Percentiles rank a stretch among this genome's conserved stretches.
Conservation (phyloP, 495 filamentous ascomycete species). For the Aspergillus saccharolyticus region DNA sequence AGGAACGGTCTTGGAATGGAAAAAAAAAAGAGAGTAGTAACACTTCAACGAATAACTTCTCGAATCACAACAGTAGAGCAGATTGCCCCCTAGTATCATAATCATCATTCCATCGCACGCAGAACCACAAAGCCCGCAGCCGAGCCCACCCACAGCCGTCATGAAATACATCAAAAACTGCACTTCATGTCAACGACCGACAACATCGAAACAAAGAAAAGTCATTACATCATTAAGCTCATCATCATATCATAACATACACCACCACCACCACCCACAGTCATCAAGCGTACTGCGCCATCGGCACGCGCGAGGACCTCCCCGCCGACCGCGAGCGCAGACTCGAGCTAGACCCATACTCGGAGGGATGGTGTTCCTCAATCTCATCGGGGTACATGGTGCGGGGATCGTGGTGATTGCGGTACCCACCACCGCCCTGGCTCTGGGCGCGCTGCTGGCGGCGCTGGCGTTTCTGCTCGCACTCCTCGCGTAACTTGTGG, state of each 20-base stretch:
- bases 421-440: neutral
- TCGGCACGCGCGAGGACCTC: constrained; percentile 4
- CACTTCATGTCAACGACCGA: too few relatives aligned
- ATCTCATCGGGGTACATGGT: constrained; percentile 21
- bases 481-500: constrained; percentile 48
- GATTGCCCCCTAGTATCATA: too few relatives aligned
- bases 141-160: too few relatives aligned
- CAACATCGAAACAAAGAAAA: too few relatives aligned
- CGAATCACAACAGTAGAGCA: neutral
- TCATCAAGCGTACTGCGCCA: constrained; percentile 2
- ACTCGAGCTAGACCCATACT: constrained; percentile 4
- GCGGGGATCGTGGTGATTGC: neutral
- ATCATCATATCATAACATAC: too few relatives aligned
- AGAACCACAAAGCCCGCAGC: too few relatives aligned
- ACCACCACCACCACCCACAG: too few relatives aligned
- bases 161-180: too few relatives aligned
- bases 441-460: constrained; percentile 12
- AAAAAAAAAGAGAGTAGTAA: too few relatives aligned
- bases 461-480: constrained; percentile 12
- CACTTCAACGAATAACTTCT: neutral
- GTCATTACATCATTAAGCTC: too few relatives aligned
- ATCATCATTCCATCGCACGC: too few relatives aligned
- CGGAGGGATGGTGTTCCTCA: constrained; percentile 16
- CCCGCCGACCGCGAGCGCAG: constrained; percentile 8
- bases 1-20: too few relatives aligned